Conservation (phyloP, 2,329 filamentous ascomycete genomes). For the Fusarium keratoplasticum region DNA sequence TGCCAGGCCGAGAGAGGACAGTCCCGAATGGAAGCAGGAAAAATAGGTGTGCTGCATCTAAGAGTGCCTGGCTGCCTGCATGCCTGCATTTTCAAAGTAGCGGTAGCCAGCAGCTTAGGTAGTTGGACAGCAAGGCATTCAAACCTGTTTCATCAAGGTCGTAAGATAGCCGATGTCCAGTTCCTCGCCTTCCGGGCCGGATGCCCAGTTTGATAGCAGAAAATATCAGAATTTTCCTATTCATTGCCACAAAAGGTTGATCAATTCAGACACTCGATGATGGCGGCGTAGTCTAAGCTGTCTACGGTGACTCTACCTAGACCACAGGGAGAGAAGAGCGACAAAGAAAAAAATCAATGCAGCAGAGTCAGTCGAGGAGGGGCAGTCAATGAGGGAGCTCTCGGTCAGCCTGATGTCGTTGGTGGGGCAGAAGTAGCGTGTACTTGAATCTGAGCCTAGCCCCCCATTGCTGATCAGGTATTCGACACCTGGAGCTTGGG, state of each 20-base stretch:
- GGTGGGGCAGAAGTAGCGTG: slow-evolving; percentile 39
- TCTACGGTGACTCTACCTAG: slow-evolving; percentile 12
- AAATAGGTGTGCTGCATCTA: slow-evolving; percentile 18
- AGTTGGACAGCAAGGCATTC: slow-evolving; percentile 19
- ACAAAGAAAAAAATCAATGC: slow-evolving; percentile 20
- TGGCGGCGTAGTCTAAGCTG: slow-evolving; percentile 25
- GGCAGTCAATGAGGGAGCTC: slow-evolving; percentile 33
- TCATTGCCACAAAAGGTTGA: slow-evolving; percentile 28
- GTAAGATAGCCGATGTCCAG: not conserved
- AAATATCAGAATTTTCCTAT: slow-evolving; percentile 18
- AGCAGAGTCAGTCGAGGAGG: slow-evolving; percentile 32
- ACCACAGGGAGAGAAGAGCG: slow-evolving; percentile 39
- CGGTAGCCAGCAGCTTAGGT: slow-evolving; percentile 26
- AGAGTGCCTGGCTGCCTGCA: slow-evolving; percentile 5
- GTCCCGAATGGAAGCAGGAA: slow-evolving; percentile 9
- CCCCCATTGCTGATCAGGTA: slow-evolving; percentile 1
- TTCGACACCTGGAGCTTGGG: slow-evolving; percentile 26
- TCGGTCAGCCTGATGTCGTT: slow-evolving; percentile 22
- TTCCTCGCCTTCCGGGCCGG: not conserved
- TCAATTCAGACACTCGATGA: slow-evolving; percentile 30
- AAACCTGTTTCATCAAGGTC: slow-evolving; percentile 6
- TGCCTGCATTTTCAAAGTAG: slow-evolving; percentile 10
- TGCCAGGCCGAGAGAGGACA: not conserved
- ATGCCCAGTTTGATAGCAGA: not conserved
- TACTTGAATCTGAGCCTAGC: slow-evolving; percentile 4